phyloP scores from a whole-genome alignment of 1,284 basidiomycete genomes.

The Trichosporon sp. region DNA sequence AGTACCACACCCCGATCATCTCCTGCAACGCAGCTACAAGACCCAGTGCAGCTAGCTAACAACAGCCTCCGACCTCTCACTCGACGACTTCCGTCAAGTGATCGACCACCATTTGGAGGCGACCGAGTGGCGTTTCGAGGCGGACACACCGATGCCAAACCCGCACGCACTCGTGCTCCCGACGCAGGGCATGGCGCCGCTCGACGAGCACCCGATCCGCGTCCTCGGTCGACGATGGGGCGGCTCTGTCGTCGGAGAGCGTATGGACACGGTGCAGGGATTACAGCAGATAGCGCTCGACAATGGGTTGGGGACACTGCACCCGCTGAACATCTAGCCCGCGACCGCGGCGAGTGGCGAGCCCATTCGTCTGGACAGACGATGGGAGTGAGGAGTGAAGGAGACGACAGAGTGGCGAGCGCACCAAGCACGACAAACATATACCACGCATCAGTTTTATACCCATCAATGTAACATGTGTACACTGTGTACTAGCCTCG shows the following conservation, averaged over 20 bases:
- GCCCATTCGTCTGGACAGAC: neutral
- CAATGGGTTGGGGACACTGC: constrained; percentile 19
- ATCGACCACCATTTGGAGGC: constrained; percentile 43
- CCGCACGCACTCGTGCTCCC: neutral
- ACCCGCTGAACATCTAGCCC: neutral
- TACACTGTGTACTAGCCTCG: neutral
- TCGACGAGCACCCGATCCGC: constrained; percentile 36
- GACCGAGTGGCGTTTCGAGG: constrained; percentile 49
- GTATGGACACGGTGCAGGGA: constrained; percentile 20
- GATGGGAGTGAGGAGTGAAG: too few species aligned
- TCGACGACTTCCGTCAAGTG: constrained; percentile 40
- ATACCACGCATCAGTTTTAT: constrained; percentile 5
- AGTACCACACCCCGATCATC: neutral
- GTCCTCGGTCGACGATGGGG: constrained; percentile 34
- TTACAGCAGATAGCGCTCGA: constrained; percentile 23
- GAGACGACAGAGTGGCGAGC: neutral
- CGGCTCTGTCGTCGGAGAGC: constrained; percentile 19
- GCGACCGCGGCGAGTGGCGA: neutral
- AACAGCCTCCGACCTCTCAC: constrained; percentile 33
- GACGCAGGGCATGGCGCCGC: neutral
- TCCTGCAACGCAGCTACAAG: too few species aligned
- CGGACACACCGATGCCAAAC: constrained; percentile 1
- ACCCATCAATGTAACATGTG: neutral
- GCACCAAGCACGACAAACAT: neutral
- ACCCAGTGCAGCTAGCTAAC: neutral